Percentiles rank a stretch among this genome's conserved stretches.
Conservation (phyloP, 805 yeast genomes). For the Groenewaldozyma tartarivorans region DNA sequence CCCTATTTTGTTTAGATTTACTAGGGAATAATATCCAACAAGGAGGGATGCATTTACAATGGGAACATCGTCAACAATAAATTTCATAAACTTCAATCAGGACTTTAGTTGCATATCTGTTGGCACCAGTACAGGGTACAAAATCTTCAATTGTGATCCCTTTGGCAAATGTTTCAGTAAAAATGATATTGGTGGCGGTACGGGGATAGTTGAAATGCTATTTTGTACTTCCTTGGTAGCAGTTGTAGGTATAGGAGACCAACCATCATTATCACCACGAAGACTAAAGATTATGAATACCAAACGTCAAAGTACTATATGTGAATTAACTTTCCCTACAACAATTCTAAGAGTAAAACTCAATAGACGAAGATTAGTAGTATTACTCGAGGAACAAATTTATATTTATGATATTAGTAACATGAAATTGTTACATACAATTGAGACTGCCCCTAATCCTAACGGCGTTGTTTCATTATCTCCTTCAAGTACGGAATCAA, state of each 20-base stretch:
- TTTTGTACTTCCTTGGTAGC: slow-evolving; percentile 83
- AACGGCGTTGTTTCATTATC: slow-evolving; percentile 30
- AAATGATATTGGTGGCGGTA: slow-evolving; percentile 30
- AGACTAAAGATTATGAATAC: slow-evolving; percentile 77
- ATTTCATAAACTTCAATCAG: slow-evolving; percentile 73
- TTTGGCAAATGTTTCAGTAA: slow-evolving; percentile 60
- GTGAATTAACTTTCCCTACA: slow-evolving; percentile 83
- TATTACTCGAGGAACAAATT: slow-evolving; percentile 70
- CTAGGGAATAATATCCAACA: no score
- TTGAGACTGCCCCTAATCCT: slow-evolving; percentile 46
- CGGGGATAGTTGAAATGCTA: slow-evolving; percentile 71
- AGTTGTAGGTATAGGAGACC: slow-evolving; percentile 68
- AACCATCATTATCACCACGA: slow-evolving; percentile 56
- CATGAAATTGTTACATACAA: slow-evolving; percentile 68
- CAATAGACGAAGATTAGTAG: slow-evolving; percentile 74
- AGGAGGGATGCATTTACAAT: background rate
- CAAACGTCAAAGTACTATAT: slow-evolving; percentile 61
- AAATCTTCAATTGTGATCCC: slow-evolving; percentile 81
- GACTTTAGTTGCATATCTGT: slow-evolving; percentile 75
- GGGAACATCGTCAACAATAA: slow-evolving; percentile 22
- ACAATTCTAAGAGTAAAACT: slow-evolving; percentile 61
- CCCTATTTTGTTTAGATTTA: no score
- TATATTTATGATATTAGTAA: slow-evolving; percentile 85
- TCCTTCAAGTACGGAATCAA: slow-evolving; percentile 30
- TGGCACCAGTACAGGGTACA: slow-evolving; percentile 56